phyloP scores from a whole-genome alignment of 2,329 filamentous ascomycete genomes.

The Grosmannia clavigera region DNA sequence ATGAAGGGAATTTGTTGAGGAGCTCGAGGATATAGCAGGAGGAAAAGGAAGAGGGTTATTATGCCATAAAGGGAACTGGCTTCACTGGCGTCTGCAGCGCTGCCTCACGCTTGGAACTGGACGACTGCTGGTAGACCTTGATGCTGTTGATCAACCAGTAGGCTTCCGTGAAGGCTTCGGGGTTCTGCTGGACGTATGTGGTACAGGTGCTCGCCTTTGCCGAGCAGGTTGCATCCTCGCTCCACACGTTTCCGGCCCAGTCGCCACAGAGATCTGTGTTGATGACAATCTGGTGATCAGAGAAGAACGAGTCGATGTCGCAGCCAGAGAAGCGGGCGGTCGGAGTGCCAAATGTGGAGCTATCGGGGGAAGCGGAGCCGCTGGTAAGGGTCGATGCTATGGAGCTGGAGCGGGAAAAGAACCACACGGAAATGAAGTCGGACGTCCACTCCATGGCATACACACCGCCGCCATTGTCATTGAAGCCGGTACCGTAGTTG shows the following conservation, averaged over 20 bases:
- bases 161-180: conserved; percentile 54
- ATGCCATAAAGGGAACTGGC: conserved; percentile 6
- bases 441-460: conserved; percentile 70
- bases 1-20: neutral
- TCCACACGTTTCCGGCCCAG: conserved; percentile 69
- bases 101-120: neutral
- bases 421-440: conserved; percentile 62
- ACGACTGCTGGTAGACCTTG: conserved; percentile 42
- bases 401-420: conserved; percentile 51
- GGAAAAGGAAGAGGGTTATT: neutral
- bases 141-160: conserved; percentile 70
- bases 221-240: conserved; percentile 41
- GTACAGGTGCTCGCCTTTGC: conserved; percentile 52
- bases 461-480: conserved; percentile 54
- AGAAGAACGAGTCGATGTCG: conserved; percentile 58
- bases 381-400: conserved; percentile 27
- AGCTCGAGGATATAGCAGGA: neutral
- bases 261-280: conserved; percentile 79
- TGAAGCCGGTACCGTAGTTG: conserved; percentile 59
- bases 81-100: neutral
- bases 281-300: conserved; percentile 62
- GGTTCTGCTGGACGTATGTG: conserved; percentile 60
- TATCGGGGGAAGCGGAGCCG: conserved; percentile 51
- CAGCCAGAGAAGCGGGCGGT: conserved; percentile 59
- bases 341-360: conserved; percentile 56